Base-by-base conservation (phyloP, 1,284 basidiomycete species). In the Melanopsichium pennsylvanicum region DNA sequence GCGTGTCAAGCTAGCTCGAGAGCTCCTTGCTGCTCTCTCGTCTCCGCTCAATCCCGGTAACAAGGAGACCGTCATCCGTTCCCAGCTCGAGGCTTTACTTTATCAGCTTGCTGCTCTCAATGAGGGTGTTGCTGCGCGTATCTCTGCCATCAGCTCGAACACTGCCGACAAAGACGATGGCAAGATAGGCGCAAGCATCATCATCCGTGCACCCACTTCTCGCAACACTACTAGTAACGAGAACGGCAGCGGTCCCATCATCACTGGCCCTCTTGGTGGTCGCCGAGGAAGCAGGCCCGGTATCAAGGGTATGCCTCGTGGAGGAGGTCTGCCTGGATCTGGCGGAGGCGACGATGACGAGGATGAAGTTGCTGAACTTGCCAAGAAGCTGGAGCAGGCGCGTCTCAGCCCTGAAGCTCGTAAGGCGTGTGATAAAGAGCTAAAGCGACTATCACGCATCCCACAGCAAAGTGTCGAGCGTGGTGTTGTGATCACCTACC, bases 401-500 rank as follows among this genome's bases (percentile, higher is more conserved):
- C 54, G 47, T 22, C 74, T 81, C 25, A 59, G 72, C 18, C 61
- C 67, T 22, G 79, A 81, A 48, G 78, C 79, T 11, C 72, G 74
- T 43, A 78, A 75, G 38, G 67, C 76, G 11, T 79, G 78, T 56
- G 72, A 80, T 34, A 70, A 72, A 50, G 79, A 81, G 70, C 72
- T 81, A 34, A 78, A 77, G 64, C 70, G 79, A 10, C 72, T 81
- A 15, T 44, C 64, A 11, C 71, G 78, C 27, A 80, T 81, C 35
- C 79, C 79, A 10, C 47, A 72, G 22, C 79, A 81, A 58, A 75
- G 74, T 41, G 77, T 81, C 42, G 79, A 81, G 55, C 66, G 79
- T 13, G 76, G 79, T 31, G 78, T 81, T 10, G 59, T 82, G 43
- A 78, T 81, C 54, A 75, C 77, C 35, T 82, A 82, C 51, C 76